Evolutionary conservation across 345 rosid species (phyloP).

Genomic region (Sisymbrium altissimum): DNA sequence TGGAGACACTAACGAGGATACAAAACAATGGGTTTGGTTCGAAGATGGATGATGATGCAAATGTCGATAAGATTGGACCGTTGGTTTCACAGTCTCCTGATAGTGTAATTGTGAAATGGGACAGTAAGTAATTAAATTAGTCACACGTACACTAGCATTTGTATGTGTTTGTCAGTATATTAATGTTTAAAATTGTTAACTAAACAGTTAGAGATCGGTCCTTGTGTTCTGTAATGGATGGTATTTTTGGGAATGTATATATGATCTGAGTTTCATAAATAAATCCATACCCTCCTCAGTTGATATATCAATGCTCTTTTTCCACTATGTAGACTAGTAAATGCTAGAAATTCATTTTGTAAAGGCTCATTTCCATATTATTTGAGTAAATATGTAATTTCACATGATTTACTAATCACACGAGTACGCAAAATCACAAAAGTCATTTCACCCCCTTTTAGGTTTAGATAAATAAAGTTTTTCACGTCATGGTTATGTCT

Average conservation of each 20-base stretch:
- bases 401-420: background rate
- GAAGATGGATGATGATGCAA: slow-evolving; percentile 23
- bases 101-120: slow-evolving; percentile 52
- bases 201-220: slow-evolving; percentile 19
- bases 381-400: background rate
- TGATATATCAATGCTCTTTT: background rate
- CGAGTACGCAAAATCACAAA: background rate
- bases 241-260: slow-evolving; percentile 24
- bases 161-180: slow-evolving; percentile 3
- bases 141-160: slow-evolving; percentile 15
- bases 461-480: background rate
- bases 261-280: slow-evolving; percentile 11
- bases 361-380: background rate
- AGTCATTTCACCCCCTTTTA: background rate
- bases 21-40: slow-evolving; percentile 23
- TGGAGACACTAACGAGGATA: slow-evolving; percentile 45
- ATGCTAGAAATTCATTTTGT: background rate
- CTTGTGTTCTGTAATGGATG: slow-evolving; percentile 10
- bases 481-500: background rate
- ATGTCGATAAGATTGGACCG: slow-evolving; percentile 41
- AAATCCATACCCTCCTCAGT: background rate
- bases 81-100: slow-evolving; percentile 40
- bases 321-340: background rate
- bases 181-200: background rate
- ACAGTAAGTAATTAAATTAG: slow-evolving; percentile 41